phyloP scores from a whole-genome alignment of 345 rosid genomes.

The Salix brachista region DNA sequence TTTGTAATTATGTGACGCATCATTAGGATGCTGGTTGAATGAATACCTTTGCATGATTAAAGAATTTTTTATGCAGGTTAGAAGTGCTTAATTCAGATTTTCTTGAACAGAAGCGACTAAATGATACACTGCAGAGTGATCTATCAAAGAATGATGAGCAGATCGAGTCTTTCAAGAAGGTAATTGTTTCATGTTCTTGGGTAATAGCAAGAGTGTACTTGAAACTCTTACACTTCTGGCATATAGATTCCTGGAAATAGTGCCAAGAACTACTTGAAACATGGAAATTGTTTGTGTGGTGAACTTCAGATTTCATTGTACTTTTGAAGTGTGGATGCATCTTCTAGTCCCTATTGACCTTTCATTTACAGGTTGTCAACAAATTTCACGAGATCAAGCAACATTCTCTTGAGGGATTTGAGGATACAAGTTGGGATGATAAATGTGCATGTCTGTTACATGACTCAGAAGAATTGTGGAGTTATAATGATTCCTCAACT shows the following conservation, averaged over 20 bases:
- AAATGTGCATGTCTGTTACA: constrained; percentile 64
- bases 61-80: constrained; percentile 42
- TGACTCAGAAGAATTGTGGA: constrained; percentile 75
- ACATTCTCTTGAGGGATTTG: constrained; percentile 39
- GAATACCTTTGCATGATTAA: constrained; percentile 2
- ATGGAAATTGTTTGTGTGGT: not conserved
- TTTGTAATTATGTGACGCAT: not conserved
- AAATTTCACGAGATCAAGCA: constrained; percentile 71
- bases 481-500: constrained; percentile 73
- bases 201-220: not conserved
- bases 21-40: not conserved
- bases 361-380: constrained; percentile 52
- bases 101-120: constrained; percentile 54
- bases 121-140: constrained; percentile 53
- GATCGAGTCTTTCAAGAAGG: constrained; percentile 56
- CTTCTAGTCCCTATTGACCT: constrained; percentile 3
- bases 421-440: constrained; percentile 54
- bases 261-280: not conserved
- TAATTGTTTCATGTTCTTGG: constrained; percentile 14
- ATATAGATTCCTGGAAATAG: not conserved
- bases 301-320: not conserved
- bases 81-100: constrained; percentile 61
- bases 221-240: not conserved
- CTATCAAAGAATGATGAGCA: constrained; percentile 57
- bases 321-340: not conserved